Percentiles rank a stretch among this genome's conserved stretches.
Evolutionary conservation across 2,329 filamentous ascomycete species (phyloP).

Genomic region (Diaporthe capsici): DNA sequence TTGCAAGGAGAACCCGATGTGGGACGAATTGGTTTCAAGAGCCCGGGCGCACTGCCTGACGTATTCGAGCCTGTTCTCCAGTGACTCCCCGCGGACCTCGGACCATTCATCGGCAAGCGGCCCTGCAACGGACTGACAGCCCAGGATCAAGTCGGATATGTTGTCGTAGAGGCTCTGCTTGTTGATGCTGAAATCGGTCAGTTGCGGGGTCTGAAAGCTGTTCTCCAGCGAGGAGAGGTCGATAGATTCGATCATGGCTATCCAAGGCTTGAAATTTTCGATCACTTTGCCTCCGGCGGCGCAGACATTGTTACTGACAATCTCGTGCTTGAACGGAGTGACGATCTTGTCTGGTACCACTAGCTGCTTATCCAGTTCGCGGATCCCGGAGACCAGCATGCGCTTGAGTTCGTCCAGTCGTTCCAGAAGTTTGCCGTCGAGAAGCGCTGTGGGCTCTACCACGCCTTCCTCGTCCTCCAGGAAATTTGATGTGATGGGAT

Average conservation of each 20-base stretch:
- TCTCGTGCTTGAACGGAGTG: slow-evolving; percentile 81
- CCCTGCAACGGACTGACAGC: slow-evolving; percentile 91
- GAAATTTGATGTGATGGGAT: slow-evolving; percentile 85
- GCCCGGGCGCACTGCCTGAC: slow-evolving; percentile 84
- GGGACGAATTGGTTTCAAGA: slow-evolving; percentile 87
- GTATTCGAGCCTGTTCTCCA: slow-evolving; percentile 87
- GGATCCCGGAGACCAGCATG: slow-evolving; percentile 86
- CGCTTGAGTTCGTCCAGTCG: slow-evolving; percentile 88
- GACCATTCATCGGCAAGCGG: slow-evolving; percentile 97
- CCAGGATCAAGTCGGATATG: slow-evolving; percentile 88
- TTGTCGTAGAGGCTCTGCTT: slow-evolving; percentile 96
- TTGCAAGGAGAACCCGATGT: slow-evolving; percentile 90
- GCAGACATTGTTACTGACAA: slow-evolving; percentile 87
- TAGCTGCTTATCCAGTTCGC: slow-evolving; percentile 88
- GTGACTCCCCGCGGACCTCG: slow-evolving; percentile 87
- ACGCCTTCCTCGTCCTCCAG: slow-evolving; percentile 84
- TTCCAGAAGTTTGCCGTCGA: slow-evolving; percentile 85
- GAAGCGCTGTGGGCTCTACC: slow-evolving; percentile 77
- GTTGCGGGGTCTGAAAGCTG: slow-evolving; percentile 84
- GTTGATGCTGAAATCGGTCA: slow-evolving; percentile 88
- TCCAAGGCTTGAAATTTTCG: slow-evolving; percentile 91
- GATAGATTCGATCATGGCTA: slow-evolving; percentile 90
- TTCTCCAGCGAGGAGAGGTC: slow-evolving; percentile 85
- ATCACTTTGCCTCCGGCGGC: slow-evolving; percentile 83
- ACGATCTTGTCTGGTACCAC: slow-evolving; percentile 84